phyloP scores from a whole-genome alignment of 768 basidiomycete genomes.

The Suillus tomentosus region DNA sequence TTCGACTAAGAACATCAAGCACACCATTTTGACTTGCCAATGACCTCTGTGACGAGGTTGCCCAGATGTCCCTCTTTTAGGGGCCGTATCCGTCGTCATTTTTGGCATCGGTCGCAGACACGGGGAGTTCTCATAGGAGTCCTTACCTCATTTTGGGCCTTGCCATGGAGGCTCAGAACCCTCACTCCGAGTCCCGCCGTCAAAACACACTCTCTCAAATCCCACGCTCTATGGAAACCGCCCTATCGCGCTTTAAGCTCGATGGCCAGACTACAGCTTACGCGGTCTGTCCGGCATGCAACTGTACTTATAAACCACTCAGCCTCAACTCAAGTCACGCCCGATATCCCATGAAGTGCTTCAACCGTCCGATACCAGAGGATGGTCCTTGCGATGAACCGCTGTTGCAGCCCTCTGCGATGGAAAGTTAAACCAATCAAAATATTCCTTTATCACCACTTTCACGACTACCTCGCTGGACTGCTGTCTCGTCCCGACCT shows the following conservation, averaged over 20 bases:
- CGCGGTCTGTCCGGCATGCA: conserved; percentile 18
- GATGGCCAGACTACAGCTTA: conserved; percentile 18
- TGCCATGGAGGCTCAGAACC: neutral
- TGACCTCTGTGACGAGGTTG: conserved; percentile 13
- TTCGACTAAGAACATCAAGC: conserved; percentile 3
- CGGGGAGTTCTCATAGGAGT: conserved; percentile 23
- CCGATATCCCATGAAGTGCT: no score
- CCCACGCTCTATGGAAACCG: conserved; percentile 1
- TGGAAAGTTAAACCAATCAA: no score
- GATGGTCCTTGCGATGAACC: no score
- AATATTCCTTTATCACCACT: no score
- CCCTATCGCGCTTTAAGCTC: conserved; percentile 17
- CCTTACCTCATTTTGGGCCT: conserved; percentile 19
- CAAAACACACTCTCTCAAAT: neutral
- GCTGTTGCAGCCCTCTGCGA: no score
- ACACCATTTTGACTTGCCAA: conserved; percentile 12
- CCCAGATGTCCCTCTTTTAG: no score
- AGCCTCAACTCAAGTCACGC: no score
- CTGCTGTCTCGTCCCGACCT: no score
- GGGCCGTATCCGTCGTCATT: no score
- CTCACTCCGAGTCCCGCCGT: neutral
- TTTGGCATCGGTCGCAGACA: conserved; percentile 14
- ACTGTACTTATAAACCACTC: conserved; percentile 13
- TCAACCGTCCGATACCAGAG: no score
- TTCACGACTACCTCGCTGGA: no score